Percentiles rank a stretch among this genome's conserved stretches.
Evolutionary conservation across 345 rosid species (phyloP).

Genomic region (Physaria fendleri): DNA sequence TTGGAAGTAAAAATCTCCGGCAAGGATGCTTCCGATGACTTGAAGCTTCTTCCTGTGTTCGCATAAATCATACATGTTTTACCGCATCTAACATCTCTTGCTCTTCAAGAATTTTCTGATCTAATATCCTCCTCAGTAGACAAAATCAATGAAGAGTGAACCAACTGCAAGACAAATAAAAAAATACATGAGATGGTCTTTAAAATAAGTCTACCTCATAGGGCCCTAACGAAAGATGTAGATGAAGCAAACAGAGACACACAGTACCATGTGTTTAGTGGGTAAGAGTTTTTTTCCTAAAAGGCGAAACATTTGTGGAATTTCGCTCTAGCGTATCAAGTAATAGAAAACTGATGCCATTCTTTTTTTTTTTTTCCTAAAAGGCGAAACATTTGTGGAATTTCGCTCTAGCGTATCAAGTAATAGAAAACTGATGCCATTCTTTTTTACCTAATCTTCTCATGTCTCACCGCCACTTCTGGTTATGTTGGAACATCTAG

Average conservation of each 20-base stretch:
- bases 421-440: not conserved
- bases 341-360: not conserved
- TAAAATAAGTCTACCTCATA: not conserved
- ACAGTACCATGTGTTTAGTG: not conserved
- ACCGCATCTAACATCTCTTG: no score
- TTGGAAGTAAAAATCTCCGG: no score
- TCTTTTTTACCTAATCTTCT: not conserved
- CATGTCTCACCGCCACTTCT: constrained; percentile 19
- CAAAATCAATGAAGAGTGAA: no score
- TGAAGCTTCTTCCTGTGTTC: no score
- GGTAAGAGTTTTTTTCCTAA: not conserved
- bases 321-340: not conserved
- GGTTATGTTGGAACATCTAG: constrained; percentile 30
- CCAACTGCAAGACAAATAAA: no score
- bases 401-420: not conserved
- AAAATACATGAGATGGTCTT: not conserved
- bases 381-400: not conserved
- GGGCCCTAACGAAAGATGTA: not conserved
- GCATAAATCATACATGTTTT: no score
- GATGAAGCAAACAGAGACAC: not conserved
- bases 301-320: not conserved
- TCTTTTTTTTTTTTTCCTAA: not conserved
- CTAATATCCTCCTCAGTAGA: no score
- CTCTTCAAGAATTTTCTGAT: no score
- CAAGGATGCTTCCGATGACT: no score